Base-by-base conservation (phyloP, 768 basidiomycete genomes). In the Serendipita sp. region DNA sequence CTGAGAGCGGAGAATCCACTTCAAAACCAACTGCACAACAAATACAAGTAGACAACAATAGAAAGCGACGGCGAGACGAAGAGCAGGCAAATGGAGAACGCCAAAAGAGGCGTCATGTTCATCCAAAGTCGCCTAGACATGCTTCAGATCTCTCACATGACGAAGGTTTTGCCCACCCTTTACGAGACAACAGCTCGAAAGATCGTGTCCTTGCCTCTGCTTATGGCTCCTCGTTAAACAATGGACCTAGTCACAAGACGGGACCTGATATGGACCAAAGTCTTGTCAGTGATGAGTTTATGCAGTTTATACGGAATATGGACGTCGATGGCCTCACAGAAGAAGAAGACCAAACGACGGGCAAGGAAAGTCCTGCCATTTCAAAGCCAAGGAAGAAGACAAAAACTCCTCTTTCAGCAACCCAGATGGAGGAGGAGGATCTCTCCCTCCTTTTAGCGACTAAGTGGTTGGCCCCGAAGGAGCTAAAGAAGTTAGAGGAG, bases 381-480 rank as follows among this genome's bases (percentile, higher is more conserved):
- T 38, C 38, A 38, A 38, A 38, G 14, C 7, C 38, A 14, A 38
- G 14, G 38, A 38, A 38, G 38, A 3, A 14, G 14, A 44, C 14
- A 38, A 38, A 13, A 42, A 42, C 17, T 28, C 42, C 13, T 26
- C 42, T 22, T n/a, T n/a, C n/a, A n/a, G 11, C 30, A 2, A 28
- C n/a, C 9, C 45, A 20, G n/a, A 5, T n/a, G 20, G 45, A 48
- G 7, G n/a, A 9, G n/a, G n/a, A 20, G 9, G n/a, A 28, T 28
- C 87, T 88, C 69, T 82, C 85, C 0, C 74, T 82, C 63, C 70
- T 88, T 65, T 78, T 91, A 30, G 82, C 87, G 1, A 89, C 81
- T 53, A 90, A 85, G 69, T 91, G 89, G 89, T 75, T 90, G 72
- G 82, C 79, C 63, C 77, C 86, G 3, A 74, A 72, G 13, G 86